Conservation (phyloP, 352 stramenopile species). For the Phytophthora hybrid region DNA sequence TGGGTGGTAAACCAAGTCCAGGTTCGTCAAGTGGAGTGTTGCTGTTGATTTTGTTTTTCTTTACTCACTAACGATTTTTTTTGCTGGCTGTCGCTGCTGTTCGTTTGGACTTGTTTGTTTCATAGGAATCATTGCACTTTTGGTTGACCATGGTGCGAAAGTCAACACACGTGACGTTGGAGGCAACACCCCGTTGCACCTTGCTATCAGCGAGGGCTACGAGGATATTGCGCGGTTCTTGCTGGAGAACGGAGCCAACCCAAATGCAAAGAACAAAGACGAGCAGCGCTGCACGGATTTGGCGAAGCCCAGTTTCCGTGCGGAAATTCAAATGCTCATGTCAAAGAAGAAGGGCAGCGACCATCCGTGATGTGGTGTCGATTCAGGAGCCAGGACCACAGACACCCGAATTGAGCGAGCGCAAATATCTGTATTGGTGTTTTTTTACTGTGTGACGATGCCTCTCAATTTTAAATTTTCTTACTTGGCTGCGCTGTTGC, state of each 20-base stretch:
- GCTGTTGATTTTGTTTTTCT: neutral
- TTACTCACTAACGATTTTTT: neutral
- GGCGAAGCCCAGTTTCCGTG: constrained; percentile 55
- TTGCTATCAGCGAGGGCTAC: constrained; percentile 72
- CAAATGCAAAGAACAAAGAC: constrained; percentile 65
- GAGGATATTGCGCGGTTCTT: constrained; percentile 70
- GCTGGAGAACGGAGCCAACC: constrained; percentile 62
- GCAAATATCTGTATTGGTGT: neutral
- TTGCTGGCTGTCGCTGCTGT: neutral
- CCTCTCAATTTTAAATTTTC: neutral
- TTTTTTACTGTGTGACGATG: neutral
- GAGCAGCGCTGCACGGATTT: constrained; percentile 66
- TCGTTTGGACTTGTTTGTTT: neutral
- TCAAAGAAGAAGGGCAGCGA: constrained; percentile 28
- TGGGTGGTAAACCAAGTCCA: constrained; percentile 63
- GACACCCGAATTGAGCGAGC: neutral
- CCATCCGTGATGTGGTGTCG: constrained; percentile 2
- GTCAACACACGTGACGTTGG: constrained; percentile 62
- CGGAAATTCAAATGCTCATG: constrained; percentile 46
- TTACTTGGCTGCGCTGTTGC: neutral
- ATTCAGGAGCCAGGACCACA: neutral
- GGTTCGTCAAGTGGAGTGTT: constrained; percentile 33
- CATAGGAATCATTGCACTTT: constrained; percentile 62
- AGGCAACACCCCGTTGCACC: constrained; percentile 78
- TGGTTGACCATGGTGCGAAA: constrained; percentile 71